Conservation (phyloP, 1,284 basidiomycete species). For the Meira nashicola region DNA sequence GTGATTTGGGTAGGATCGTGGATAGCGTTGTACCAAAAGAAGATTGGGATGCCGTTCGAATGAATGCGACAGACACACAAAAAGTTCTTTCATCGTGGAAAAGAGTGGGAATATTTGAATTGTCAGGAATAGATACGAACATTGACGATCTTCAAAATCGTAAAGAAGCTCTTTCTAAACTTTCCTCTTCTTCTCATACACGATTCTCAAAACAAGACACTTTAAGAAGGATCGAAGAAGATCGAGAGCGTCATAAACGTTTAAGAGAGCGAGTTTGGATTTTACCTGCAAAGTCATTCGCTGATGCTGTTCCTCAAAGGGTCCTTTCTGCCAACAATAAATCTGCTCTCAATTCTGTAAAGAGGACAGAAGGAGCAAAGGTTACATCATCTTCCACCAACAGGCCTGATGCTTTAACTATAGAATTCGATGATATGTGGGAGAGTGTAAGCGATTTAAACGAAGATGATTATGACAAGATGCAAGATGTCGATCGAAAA, state of each 20-base stretch:
- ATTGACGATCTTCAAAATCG: conserved; percentile 56
- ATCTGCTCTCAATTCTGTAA: background rate
- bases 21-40: conserved; percentile 22
- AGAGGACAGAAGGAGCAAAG: background rate
- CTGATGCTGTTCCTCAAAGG: conserved; percentile 9
- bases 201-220: conserved; percentile 10
- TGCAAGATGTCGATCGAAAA: conserved; percentile 20
- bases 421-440: conserved; percentile 37
- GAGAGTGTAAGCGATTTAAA: conserved; percentile 33
- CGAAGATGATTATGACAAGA: conserved; percentile 27
- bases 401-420: background rate
- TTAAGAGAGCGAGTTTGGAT: conserved; percentile 84
- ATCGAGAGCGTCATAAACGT: conserved; percentile 87
- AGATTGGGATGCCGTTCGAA: conserved; percentile 23
- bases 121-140: conserved; percentile 76
- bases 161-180: background rate
- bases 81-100: conserved; percentile 26
- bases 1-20: conserved; percentile 20
- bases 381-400: background rate
- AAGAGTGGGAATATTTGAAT: conserved; percentile 45
- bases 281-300: conserved; percentile 61
- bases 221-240: conserved; percentile 58
- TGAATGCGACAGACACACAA: conserved; percentile 21
- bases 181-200: background rate
- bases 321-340: background rate